Evolutionary conservation across 345 rosid species (phyloP).

Genomic region (Nasturtium officinale): DNA sequence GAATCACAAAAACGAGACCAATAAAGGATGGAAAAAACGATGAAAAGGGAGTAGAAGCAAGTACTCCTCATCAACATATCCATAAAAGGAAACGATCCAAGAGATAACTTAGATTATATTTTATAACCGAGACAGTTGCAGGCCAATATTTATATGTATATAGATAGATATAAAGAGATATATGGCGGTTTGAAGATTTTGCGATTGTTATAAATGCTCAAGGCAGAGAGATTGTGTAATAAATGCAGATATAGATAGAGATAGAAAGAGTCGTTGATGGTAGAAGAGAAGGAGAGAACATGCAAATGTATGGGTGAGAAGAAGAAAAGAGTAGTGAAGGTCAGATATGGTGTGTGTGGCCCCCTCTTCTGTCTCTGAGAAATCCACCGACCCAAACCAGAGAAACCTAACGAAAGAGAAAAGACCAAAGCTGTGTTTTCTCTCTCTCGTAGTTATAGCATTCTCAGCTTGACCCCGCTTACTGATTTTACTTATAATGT

Average conservation of each 20-base stretch:
- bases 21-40: constrained; percentile 44
- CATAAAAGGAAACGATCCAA: constrained; percentile 1
- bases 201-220: constrained; percentile 45
- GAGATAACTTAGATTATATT: constrained; percentile 2
- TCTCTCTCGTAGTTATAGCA: constrained; percentile 41
- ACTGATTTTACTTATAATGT: background rate
- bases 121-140: constrained; percentile 7
- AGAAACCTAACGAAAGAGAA: constrained; percentile 42
- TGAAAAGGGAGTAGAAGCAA: constrained; percentile 43
- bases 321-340: constrained; percentile 41
- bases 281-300: constrained; percentile 47
- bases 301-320: constrained; percentile 58
- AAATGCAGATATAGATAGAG: constrained; percentile 49
- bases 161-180: background rate
- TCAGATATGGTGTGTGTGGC: constrained; percentile 50
- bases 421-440: constrained; percentile 35
- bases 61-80: constrained; percentile 39
- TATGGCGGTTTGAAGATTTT: constrained; percentile 31
- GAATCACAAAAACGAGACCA: constrained; percentile 53
- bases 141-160: constrained; percentile 13
- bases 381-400: constrained; percentile 43
- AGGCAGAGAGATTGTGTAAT: constrained; percentile 45
- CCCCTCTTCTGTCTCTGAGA: constrained; percentile 48
- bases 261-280: constrained; percentile 27
- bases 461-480: constrained; percentile 23